phyloP scores from a whole-genome alignment of 345 rosid species.

The Streptanthus diversifolius region DNA sequence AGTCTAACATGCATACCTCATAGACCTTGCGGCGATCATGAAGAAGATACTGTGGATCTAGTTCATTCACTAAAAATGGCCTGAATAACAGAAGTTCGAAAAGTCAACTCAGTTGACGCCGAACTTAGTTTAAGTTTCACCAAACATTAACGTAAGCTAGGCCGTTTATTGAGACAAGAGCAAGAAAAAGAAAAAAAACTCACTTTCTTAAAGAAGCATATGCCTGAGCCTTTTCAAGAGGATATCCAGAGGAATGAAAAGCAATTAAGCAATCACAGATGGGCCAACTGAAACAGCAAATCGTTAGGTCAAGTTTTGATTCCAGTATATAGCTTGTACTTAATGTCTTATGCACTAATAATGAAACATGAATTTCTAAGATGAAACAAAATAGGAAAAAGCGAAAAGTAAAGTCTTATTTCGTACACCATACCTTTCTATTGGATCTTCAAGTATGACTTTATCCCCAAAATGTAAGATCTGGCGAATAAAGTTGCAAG shows the following conservation, averaged over 20 bases:
- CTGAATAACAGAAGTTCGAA: constrained; percentile 40
- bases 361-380: constrained; percentile 20
- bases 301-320: constrained; percentile 20
- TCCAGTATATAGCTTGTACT: constrained; percentile 10
- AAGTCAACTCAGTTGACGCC: constrained; percentile 15
- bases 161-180: neutral
- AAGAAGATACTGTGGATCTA: constrained; percentile 91
- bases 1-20: constrained; percentile 57
- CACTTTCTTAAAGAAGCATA: constrained; percentile 91
- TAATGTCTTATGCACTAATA: constrained; percentile 6
- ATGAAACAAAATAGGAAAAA: neutral
- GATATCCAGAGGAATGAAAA: constrained; percentile 91
- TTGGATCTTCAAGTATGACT: constrained; percentile 81
- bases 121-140: neutral
- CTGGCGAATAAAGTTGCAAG: constrained; percentile 39
- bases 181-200: constrained; percentile 27
- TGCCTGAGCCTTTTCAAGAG: constrained; percentile 64
- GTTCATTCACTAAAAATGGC: constrained; percentile 90
- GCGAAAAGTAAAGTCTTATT: neutral
- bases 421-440: constrained; percentile 58
- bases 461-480: constrained; percentile 79
- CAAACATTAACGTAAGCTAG: neutral
- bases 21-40: constrained; percentile 98
- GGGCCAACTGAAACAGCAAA: constrained; percentile 84
- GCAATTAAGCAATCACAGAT: constrained; percentile 95